phyloP scores from a whole-genome alignment of 768 basidiomycete species.

The Trametes gibbosa region DNA sequence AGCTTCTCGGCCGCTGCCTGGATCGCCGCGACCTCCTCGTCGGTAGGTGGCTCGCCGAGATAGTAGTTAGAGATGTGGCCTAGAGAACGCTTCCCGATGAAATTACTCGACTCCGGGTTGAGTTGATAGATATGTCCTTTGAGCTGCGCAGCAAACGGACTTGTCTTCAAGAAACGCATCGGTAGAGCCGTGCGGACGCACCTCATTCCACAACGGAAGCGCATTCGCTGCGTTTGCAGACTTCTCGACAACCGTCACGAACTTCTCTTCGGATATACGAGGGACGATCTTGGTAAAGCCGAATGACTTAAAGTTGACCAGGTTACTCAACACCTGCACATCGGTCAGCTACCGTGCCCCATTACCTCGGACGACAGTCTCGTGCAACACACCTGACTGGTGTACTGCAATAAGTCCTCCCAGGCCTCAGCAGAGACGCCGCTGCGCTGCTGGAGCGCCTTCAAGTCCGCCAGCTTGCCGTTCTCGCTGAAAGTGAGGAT shows the following conservation, averaged over 20 bases:
- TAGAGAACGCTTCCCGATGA: constrained; percentile 74
- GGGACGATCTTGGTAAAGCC: constrained; percentile 87
- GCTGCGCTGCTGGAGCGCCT: constrained; percentile 49
- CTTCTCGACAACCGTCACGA: constrained; percentile 56
- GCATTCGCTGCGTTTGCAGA: constrained; percentile 61
- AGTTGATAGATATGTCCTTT: constrained; percentile 72
- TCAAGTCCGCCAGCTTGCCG: constrained; percentile 57
- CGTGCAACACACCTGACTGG: constrained; percentile 52
- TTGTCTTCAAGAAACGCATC: neutral
- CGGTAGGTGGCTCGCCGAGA: constrained; percentile 66
- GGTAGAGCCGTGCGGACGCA: constrained; percentile 27
- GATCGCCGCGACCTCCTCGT: constrained; percentile 74
- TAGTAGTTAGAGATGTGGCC: constrained; percentile 89
- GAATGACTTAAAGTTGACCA: constrained; percentile 77
- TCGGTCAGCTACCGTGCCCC: neutral
- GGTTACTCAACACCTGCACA: constrained; percentile 50
- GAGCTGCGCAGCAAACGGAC: constrained; percentile 41
- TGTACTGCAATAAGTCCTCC: constrained; percentile 68
- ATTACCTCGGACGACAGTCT: neutral
- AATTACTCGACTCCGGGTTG: constrained; percentile 61
- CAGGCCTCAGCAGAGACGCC: constrained; percentile 60
- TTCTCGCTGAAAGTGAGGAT: constrained; percentile 64
- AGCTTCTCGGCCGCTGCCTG: constrained; percentile 75
- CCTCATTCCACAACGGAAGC: constrained; percentile 60
- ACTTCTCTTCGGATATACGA: constrained; percentile 57